phyloP scores from a whole-genome alignment of 768 basidiomycete species.

The Tylopilus sp. region DNA sequence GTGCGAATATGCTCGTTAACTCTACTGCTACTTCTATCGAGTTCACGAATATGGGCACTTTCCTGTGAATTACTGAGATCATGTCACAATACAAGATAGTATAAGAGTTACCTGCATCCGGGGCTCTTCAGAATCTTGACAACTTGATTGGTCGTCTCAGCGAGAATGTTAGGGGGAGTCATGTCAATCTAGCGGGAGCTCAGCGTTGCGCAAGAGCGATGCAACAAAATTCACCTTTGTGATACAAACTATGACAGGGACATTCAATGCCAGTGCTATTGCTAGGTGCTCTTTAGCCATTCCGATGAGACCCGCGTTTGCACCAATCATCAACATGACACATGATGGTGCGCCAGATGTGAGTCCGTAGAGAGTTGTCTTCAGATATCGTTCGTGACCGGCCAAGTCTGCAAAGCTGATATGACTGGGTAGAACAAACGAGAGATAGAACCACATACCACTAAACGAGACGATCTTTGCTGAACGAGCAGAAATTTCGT shows the following conservation, averaged over 20 bases:
- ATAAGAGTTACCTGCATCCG: conserved; percentile 69
- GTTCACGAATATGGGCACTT: conserved; percentile 81
- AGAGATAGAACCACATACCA: conserved; percentile 39
- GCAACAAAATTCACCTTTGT: conserved; percentile 64
- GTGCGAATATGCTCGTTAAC: conserved; percentile 67
- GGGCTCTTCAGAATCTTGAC: conserved; percentile 90
- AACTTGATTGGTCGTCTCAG: conserved; percentile 91
- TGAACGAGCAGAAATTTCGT: conserved; percentile 84
- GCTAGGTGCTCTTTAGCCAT: conserved; percentile 98
- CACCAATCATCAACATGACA: conserved; percentile 91
- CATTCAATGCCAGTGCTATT: conserved; percentile 87
- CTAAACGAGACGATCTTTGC: conserved; percentile 95
- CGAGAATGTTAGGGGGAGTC: conserved; percentile 89
- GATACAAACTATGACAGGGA: conserved; percentile 91
- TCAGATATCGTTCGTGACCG: conserved; percentile 90
- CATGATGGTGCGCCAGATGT: conserved; percentile 93
- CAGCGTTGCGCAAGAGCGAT: conserved; percentile 2
- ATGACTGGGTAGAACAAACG: background rate
- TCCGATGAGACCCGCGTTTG: conserved; percentile 86
- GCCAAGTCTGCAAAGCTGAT: conserved; percentile 69
- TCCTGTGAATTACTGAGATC: conserved; percentile 41
- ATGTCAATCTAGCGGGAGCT: conserved; percentile 68
- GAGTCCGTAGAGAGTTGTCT: conserved; percentile 92
- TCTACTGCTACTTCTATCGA: conserved; percentile 79
- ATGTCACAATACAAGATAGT: background rate